phyloP scores from a whole-genome alignment of 2,329 filamentous ascomycete species.

The Pseudogymnoascus sp. region DNA sequence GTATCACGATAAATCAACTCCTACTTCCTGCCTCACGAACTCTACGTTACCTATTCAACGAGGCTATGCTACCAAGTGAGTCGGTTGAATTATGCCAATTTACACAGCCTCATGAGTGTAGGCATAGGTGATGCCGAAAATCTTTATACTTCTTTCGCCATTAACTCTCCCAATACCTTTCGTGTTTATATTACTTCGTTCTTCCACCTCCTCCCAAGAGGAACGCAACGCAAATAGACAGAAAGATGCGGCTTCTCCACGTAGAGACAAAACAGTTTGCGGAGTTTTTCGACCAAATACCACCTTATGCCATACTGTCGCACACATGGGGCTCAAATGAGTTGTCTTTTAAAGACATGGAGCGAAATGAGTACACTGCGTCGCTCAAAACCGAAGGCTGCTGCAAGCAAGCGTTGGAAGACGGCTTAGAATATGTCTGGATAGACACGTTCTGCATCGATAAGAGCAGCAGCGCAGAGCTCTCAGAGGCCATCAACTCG shows the following conservation, averaged over 20 bases:
- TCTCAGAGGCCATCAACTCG: constrained; percentile 4
- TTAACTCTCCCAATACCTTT: background rate
- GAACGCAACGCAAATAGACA: background rate
- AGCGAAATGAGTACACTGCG: background rate
- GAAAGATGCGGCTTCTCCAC: background rate
- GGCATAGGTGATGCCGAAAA: background rate
- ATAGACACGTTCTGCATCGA: constrained; percentile 3
- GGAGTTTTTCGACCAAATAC: background rate
- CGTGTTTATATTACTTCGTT: background rate
- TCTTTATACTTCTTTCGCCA: background rate
- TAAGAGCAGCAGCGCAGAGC: constrained; percentile 11
- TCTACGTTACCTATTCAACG: background rate
- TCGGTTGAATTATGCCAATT: background rate
- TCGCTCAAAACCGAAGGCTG: background rate
- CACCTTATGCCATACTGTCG: background rate
- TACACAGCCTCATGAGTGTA: background rate
- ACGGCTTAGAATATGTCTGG: constrained; percentile 10
- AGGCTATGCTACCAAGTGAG: background rate
- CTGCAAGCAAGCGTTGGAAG: background rate
- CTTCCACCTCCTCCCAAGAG: background rate
- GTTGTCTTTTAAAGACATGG: background rate
- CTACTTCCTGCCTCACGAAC: background rate
- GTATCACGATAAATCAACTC: background rate
- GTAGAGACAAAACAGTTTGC: too few relatives aligned
- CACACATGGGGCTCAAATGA: too few relatives aligned